Base-by-base conservation (phyloP, 139 green algal species). In the Chlorella sp. region DNA sequence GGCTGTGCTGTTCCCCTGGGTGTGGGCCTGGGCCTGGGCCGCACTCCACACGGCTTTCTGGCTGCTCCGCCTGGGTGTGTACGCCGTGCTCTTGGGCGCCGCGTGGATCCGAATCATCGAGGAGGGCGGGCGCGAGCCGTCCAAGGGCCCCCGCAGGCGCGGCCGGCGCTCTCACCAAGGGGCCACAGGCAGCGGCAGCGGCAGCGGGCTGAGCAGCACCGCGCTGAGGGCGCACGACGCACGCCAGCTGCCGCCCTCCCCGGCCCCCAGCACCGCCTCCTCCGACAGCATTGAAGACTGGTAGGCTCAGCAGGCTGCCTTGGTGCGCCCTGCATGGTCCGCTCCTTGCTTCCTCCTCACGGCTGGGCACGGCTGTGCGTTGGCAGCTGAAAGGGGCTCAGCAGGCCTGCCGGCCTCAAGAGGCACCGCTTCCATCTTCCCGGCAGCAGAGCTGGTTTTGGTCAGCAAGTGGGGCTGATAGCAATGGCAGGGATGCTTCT, bases 241-340 rank as follows among this genome's bases (percentile, higher is more conserved):
- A 19, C 30, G 69, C 53, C 76, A 26, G 36, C 53, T 22, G 48
- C 36, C 53, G 34, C 21, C 76, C 36, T 42, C 85, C 21, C 37
- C 60, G 22, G 36, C 57, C 7, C 34, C 28, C 19, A 85, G 36
- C n/a, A 61, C 18, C 77, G 26, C 26, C n/a, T n/a, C 71, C 19
- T 48, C 64, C 16, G 76, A 89, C 57, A 89, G 77, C 77, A 89
- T 86, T 14, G 86, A 48, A 5, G 76, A 84, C 24, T 89, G 77
- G 76, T 89, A 30, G 77, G 2, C 12, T 32, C 21, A 18, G 21
- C 5, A 4, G 1, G 19, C 1, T 16, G 42, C 19, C 28, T 12
- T 34, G 3, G 0, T 37, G 15, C 15, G 21, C 77, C 2, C 34
- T 60, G 77, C 5, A 19, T 60, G 34, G 34, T 36, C 26, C 16